These are phyloP conservation scores for Lentinula boryana DNA, from an alignment of 768 basidiomycete genomes.

Conservation along the genomic window DNA sequence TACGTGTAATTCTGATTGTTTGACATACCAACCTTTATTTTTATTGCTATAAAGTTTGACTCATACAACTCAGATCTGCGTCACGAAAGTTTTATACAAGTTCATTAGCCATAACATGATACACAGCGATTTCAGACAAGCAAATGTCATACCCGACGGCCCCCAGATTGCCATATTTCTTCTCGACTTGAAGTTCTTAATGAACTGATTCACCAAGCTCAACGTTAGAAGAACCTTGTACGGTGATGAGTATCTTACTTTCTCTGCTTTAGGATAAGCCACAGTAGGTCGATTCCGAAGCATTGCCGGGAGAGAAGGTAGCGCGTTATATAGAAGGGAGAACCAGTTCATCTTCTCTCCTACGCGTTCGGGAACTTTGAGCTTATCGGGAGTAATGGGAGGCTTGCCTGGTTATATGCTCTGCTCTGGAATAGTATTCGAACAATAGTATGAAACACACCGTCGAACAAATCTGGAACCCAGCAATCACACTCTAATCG, in stretches of 20 bases:
- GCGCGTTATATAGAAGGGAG: conserved; percentile 15
- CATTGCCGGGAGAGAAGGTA: conserved; percentile 22
- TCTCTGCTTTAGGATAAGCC: conserved; percentile 22
- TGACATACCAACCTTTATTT: no score
- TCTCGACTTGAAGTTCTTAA: conserved; percentile 29
- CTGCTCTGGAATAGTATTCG: no score
- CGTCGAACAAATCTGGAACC: conserved; percentile 57
- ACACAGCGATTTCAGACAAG: not conserved
- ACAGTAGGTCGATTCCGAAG: conserved; percentile 27
- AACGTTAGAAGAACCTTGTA: not conserved
- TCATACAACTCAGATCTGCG: no score
- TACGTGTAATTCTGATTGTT: no score
- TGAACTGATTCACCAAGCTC: conserved; percentile 22
- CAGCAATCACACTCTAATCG: conserved; percentile 52
- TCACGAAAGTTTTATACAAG: not conserved
- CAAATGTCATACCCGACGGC: conserved; percentile 29
- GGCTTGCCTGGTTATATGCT: conserved; percentile 19
- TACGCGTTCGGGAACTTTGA: conserved; percentile 22
- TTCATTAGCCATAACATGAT: not conserved
- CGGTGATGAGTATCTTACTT: conserved; percentile 15
- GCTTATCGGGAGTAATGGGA: conserved; percentile 18
- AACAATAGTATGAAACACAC: conserved; percentile 20
- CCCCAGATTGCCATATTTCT: conserved; percentile 37
- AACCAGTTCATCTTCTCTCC: conserved; percentile 23
- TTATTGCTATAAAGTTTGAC: no score